Base-by-base conservation (phyloP, 352 stramenopile species). In the Albugo laibachii region DNA sequence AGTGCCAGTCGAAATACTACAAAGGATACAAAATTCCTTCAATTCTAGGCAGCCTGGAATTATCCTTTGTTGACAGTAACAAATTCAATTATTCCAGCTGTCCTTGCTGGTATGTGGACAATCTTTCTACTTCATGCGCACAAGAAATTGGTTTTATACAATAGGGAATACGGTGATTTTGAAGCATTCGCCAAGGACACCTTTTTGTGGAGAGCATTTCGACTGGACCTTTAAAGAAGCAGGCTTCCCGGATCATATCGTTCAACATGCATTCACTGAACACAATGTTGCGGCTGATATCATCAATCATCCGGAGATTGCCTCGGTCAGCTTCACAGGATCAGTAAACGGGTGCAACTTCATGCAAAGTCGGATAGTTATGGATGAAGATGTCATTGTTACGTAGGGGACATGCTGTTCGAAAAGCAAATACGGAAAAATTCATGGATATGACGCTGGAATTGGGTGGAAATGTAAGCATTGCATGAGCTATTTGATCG, bases 41-140 rank as follows among this genome's bases (percentile, higher is more conserved):
- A 3, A 50, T 15, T 50, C 11, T 44, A 80, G 59, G 72, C 74
- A 37, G 72, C 78, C 5, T 91, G 74, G 72, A 91, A 91, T 63
- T 92, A 87, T 55, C 75, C 76, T 38, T 57, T 88, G 35, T 81
- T 92, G 65, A 92, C 76, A n/a, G 71, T 70, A 11, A 74, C 87
- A 47, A 92, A 92, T 55, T 80, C 66, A 16, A 75, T 88, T 49
- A 80, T 88, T 41, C 79, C 79, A 2, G 73, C 77, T n/a, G 60
- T 91, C 20, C 59, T 91, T 1, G 74, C 74, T 1, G 70, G 18
- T 55, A 27, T 48, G 45, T 43, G 38, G 38, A 43, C 38, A 24
- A 10, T 8, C 20, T 3, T 8, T 24, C 3, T 19, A 8, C 3
- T 10, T 35, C 11, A 10, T 53, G 13, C 43, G 27, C 11, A 43